Base-by-base conservation (phyloP, 2,329 filamentous ascomycete species). In the Colletotrichum sp. region DNA sequence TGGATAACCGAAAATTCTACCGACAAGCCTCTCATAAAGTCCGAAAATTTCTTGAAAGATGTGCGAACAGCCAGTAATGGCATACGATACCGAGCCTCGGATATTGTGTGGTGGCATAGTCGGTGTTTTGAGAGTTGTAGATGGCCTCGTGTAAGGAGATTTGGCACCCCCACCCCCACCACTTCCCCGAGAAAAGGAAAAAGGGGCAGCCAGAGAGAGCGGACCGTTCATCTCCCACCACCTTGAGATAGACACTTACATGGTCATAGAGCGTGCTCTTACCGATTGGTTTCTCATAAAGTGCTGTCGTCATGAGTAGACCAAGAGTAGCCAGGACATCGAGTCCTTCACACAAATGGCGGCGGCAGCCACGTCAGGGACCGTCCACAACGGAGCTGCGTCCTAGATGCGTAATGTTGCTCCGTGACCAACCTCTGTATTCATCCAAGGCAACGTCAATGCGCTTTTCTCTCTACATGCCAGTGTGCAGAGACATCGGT, bases 251-350 rank as follows among this genome's bases (percentile, higher is more conserved):
- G 11, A 49, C 6, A 11, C n/a, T 49, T n/a, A 22, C n/a, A 22
- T n/a, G 11, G 11, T 1, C 9, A 12, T 49, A n/a, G 19, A 12
- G 44, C 0, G 39, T n/a, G 39, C 39, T n/a, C 3, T 4, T 44
- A 1, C 19, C 1, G 39, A n/a, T 49, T n/a, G 9, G 6, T 49
- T 44, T 49, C 19, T 49, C 19, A 49, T 2, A 1, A 9, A n/a
- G 0, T 0, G 0, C 39, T n/a, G 19, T n/a, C 39, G 0, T n/a
- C 39, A 0, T n/a, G 39, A 49, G 39, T 0, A 49, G 39, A 49
- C 9, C 0, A 0, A 49, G 39, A 12, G 3, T n/a, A 52, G n/a
- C 12, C 3, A 52, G 11, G 2, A 2, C n/a, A 22, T 13, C n/a
- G 6, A 22, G n/a, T 0, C 2, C 44, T 52, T 52, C 0, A 12